Evolutionary conservation across 164 flowering plant genomes (phyloP), one percentile per base, ranked within the genome.

Genomic region (Aristolochia californica): DNA sequence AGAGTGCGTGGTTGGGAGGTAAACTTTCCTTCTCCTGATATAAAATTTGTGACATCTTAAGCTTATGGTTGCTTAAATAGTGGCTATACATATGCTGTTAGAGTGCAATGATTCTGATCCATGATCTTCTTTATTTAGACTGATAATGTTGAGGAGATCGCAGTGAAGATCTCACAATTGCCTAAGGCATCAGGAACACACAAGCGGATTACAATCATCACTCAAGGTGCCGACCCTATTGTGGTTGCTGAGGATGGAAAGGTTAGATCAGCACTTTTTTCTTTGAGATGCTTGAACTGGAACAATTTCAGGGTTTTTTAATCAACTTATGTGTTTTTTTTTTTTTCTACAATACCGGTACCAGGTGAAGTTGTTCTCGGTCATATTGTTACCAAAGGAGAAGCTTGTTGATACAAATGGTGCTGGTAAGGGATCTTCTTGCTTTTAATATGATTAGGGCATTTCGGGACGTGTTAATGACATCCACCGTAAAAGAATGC

Each of bases 201-300:
- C 78, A 88, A 87, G 78, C 79, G 98, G 70, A 83, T 82, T 43
- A 77, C 91, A 56, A 89, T 91, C 2, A 88, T 91, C 55, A 88
- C 97, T 45, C 98, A 91, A 72, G 98, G 98, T 51, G 82, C 89
- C n/a, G 97, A 88, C 68, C 98, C 98, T 11, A 94, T 88, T 48
- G 91, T 82, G 27, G 83, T 91, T 75, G 98, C 95, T 28, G 87
- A 83, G 74, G 97, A 88, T 67, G 97, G 97, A 56, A 88, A 84
- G 63, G 68, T 64, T 45, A 22, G 15, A 10, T 22, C 11, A 18
- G 1, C 54, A 3, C 3, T 10, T 14, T 43, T 57, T 34, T 48
- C 18, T 5, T 54, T 14, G 14, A 16, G 2, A 13, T 13, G n/a
- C n/a, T n/a, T n/a, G n/a, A 5, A 13, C 13, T 7, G 4, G 11